phyloP scores from a whole-genome alignment of 371 early-diverging fungal species.

The Zancudomyces culisetae region DNA sequence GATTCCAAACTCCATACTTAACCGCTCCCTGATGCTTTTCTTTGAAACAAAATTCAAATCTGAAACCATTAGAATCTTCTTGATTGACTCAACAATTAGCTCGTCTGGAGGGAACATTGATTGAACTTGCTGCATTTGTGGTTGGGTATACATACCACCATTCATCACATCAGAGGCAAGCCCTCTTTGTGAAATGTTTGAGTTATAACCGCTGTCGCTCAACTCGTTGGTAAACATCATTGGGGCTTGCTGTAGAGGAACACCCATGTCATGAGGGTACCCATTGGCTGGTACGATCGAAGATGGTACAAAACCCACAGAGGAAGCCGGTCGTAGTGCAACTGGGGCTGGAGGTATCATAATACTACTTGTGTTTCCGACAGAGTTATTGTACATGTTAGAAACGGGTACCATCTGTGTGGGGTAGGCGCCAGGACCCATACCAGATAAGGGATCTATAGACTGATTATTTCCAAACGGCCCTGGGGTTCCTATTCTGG shows the following conservation, averaged over 20 bases:
- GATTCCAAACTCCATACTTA: slow-evolving; percentile 47
- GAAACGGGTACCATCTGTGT: neutral
- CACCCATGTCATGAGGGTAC: neutral
- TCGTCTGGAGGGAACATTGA: slow-evolving; percentile 53
- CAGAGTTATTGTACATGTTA: neutral
- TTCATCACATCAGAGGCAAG: neutral
- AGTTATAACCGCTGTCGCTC: neutral
- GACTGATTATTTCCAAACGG: neutral
- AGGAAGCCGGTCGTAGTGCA: no score
- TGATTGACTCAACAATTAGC: slow-evolving; percentile 59
- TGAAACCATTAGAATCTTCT: slow-evolving; percentile 55
- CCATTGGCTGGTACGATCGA: neutral
- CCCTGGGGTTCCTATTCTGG: neutral
- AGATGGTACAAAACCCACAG: neutral
- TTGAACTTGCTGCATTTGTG: slow-evolving; percentile 5
- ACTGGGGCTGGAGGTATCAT: no score
- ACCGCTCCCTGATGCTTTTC: slow-evolving; percentile 69
- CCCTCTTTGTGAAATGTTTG: neutral
- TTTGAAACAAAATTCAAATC: slow-evolving; percentile 65
- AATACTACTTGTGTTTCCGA: neutral
- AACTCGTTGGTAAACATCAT: neutral
- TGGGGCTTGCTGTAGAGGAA: neutral
- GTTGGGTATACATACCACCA: neutral
- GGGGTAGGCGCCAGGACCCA: neutral
- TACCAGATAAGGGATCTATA: neutral